Base-by-base conservation (phyloP, 352 stramenopile species). In the Pythium coloratum region DNA sequence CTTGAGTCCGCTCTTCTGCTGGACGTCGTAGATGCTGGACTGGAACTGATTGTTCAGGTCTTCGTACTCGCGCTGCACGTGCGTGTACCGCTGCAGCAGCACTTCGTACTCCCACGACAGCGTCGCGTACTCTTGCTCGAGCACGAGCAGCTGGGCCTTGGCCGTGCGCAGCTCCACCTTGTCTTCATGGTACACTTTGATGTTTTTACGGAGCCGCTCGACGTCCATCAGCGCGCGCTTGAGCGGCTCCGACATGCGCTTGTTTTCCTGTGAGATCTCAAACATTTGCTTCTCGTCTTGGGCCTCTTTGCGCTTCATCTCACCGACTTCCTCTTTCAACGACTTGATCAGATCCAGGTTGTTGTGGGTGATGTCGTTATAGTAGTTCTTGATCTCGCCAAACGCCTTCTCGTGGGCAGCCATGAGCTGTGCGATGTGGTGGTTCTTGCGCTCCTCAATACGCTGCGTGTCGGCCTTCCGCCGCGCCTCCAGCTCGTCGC, bases 301-400 rank as follows among this genome's bases (percentile, higher is more conserved):
- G 24, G 89, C 90, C 76, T 99, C 92, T 69, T 97, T 95, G 67
- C 97, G 97, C 73, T 96, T 94, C 84, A 99, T 96, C 60, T 98
- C 88, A 18, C 76, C 76, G 30, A 98, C 91, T 67, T 98, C 94
- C 75, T 98, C 97, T 66, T 98, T 99, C 8, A 99, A 75, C 6
- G 75, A 91, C 70, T 98, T 98, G 83, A 98, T 98, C 28, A 98
- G 73, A 64, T 98, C 95, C n/a, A 98, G 71, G 73, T 98, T 98
- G 72, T 98, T 98, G 76, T 98, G 95, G 44, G 94, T 98, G 66
- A 98, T 98, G 66, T 98, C 94, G 73, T 97, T 98, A 88, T 98
- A 98, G 78, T 98, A 98, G 62, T 96, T 97, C 67, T 98, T 98
- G 76, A 98, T 98, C 67, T 98, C 95, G 1, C 83, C 82, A 71